Conservation (phyloP, 352 stramenopile genomes). For the Phytophthora chlamydospora region DNA sequence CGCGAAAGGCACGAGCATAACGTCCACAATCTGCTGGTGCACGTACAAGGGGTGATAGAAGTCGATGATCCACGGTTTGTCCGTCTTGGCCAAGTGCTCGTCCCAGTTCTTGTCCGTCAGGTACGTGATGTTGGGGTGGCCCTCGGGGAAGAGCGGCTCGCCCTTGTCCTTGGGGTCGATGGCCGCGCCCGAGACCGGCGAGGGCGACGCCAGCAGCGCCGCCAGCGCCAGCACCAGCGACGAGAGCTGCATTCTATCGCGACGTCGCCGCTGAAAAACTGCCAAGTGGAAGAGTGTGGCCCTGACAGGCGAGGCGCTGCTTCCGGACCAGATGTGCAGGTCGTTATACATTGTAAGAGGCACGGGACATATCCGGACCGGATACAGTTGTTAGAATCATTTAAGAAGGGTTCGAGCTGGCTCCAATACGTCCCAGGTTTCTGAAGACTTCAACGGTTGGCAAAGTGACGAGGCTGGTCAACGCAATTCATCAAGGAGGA, state of each 20-base stretch:
- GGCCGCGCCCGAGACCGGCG: conserved; percentile 28
- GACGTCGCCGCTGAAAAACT: conserved; percentile 3
- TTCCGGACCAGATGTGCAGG: conserved; percentile 22
- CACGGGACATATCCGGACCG: conserved; percentile 5
- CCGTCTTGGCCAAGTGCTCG: conserved; percentile 68
- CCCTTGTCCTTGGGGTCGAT: conserved; percentile 80
- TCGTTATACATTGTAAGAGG: background rate
- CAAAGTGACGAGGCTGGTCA: too few species aligned
- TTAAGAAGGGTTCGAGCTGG: background rate
- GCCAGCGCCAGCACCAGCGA: conserved; percentile 20
- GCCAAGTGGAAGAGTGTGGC: conserved; percentile 30
- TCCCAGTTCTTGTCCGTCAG: conserved; percentile 88
- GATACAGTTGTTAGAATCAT: conserved; percentile 6
- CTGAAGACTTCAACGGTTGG: too few species aligned
- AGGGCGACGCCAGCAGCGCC: conserved; percentile 21
- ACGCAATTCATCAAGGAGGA: too few species aligned
- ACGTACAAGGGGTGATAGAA: conserved; percentile 90
- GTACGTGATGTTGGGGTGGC: conserved; percentile 88
- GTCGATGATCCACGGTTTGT: conserved; percentile 85
- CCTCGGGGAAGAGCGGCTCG: conserved; percentile 76
- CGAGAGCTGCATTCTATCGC: conserved; percentile 22
- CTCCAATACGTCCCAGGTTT: too few species aligned
- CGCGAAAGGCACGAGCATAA: background rate
- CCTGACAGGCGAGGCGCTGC: conserved; percentile 7
- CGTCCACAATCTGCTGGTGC: background rate